Conservation (phyloP, 306 rosid species). For the Leucaena leucocephala region DNA sequence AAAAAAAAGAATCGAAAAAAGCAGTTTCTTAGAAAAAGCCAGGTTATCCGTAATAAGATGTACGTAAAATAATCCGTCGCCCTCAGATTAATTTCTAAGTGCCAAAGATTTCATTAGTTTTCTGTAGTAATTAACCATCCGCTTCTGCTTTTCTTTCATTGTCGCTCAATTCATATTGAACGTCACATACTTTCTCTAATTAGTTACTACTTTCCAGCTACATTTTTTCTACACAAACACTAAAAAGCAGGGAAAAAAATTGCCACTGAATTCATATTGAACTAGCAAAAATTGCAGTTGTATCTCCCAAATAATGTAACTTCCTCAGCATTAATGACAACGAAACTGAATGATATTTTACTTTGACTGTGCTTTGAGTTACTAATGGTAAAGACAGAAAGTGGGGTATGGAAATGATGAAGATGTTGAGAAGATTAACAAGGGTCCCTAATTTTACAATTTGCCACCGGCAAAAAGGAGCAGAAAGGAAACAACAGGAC, state of each 20-base stretch:
- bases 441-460: not conserved
- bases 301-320: not conserved
- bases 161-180: slow-evolving; percentile 26
- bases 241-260: not conserved
- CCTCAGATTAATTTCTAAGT: not conserved
- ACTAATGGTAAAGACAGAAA: not conserved
- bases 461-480: too few relatives aligned
- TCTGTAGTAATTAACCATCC: slow-evolving; percentile 17
- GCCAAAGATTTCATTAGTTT: slow-evolving; percentile 2
- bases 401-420: not conserved
- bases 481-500: too few relatives aligned
- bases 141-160: slow-evolving; percentile 30
- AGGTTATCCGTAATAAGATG: not conserved
- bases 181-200: slow-evolving; percentile 29
- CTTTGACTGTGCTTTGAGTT: not conserved
- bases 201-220: slow-evolving; percentile 10
- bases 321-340: not conserved
- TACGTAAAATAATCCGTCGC: not conserved
- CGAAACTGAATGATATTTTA: not conserved
- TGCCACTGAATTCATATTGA: too few relatives aligned
- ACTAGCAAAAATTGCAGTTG: too few relatives aligned
- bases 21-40: not conserved
- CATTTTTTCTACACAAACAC: not conserved
- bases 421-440: not conserved
- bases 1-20: not conserved